Evolutionary conservation across 495 filamentous ascomycete genomes (phyloP), one percentile per base, ranked within the genome.

Genomic region (Hypoxylon fuscum): DNA sequence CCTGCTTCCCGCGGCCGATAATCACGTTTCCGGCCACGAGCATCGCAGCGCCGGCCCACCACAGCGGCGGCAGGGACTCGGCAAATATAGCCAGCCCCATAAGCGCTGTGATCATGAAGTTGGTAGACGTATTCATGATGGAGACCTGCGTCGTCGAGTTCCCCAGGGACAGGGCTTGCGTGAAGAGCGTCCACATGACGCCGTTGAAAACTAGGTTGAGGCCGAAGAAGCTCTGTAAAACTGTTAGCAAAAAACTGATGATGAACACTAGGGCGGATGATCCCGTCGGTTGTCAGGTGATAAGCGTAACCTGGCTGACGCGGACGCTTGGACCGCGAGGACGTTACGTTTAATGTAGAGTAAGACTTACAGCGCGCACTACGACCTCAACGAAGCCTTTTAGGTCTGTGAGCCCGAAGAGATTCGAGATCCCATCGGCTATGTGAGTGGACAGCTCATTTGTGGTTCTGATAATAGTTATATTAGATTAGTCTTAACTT

Each of bases 101-200:
- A n/a, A 98, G 44, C 8, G 95, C 95, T 1, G 94, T 97, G 49
- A 95, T 72, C 65, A 97, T 77, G 78, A 98, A 98, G 78, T 98
- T 98, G 10, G 90, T 80, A 20, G 90, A 89, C 3, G 94, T 97
- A 70, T 98, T 98, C 59, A 97, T 88, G 72, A 98, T 90, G 29
- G 88, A 90, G 38, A 96, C 95, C 64, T 93, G 92, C 0, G 91
- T 93, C 5, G 95, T 96, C 1, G 91, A 96, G 31, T 88, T 80
- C 1, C 88, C 90, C 23, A 87, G 86, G 0, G 92, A 90, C 20
- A 98, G 83, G 41, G 95, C 95, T n/a, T 87, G 83, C 10, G 85
- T 87, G 74, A 91, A 91, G 48, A 98, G 83, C 0, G 90, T 85
- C 94, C 94, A 98, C 94, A 97, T 98, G 21, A 96, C 84, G 50